Evolutionary conservation across 1,139 yeast species (phyloP), one percentile per base, ranked within the genome.

Genomic region (Geotrichum siamense): DNA sequence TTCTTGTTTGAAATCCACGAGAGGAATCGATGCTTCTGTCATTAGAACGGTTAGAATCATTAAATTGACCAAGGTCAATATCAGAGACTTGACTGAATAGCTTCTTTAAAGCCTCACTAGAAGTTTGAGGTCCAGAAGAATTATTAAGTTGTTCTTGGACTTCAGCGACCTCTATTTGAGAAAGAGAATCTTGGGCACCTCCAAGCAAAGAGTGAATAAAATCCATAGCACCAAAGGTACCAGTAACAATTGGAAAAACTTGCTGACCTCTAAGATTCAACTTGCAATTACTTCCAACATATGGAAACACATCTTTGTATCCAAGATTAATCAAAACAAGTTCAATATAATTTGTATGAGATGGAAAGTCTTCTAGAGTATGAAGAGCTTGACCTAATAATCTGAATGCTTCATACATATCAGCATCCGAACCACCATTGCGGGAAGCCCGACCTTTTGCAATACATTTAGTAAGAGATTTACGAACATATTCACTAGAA

Each of bases 161-260:
- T 5, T 51, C 55, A 6, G 43, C 49, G 13, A 52, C 38, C 38
- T 52, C 55, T 16, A 53, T 50, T 41, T 53, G 55, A 16, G 54
- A 51, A 16, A 54, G 51, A 13, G 54, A 52, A 36, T 56, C 59
- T 39, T 55, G 53, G 15, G 59, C 59, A 30, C 54, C 57, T 16
- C 59, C 58, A 16, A 55, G 42, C n/a, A 55, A 39, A 2, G 57
- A 53, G 41, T 55, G 59, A 29, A 55, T 47, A 34, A 56, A 56
- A 27, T 56, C 60, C 31, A 43, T 38, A 23, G 56, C 56, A 8
- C 60, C 60, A 51, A 56, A 56, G 9, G 60, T 54, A 19, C 60
- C 60, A 15, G 60, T 56, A n/a, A 56, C 54, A 22, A 56, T 36
- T 20, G 60, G 60, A 29, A 44, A 54, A 3, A 53, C 58, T 15